phyloP scores from a whole-genome alignment of 805 yeast genomes.

The Saccharomycopsis microspora region DNA sequence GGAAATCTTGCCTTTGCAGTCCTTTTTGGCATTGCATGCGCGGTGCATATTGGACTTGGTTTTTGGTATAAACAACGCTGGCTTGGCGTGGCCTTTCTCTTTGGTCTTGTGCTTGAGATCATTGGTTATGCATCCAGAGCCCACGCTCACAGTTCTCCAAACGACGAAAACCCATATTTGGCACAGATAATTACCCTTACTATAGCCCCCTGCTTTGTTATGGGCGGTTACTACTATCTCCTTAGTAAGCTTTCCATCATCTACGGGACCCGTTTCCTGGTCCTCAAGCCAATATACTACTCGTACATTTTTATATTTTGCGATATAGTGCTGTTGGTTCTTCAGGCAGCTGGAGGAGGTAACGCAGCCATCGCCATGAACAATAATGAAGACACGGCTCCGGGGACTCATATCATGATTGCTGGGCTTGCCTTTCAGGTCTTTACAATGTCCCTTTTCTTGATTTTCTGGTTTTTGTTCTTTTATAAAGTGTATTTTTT shows the following conservation, averaged over 20 bases:
- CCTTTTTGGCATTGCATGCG: constrained; percentile 38
- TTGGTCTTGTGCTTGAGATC: constrained; percentile 49
- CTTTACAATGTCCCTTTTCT: constrained; percentile 50
- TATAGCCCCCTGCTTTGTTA: constrained; percentile 71
- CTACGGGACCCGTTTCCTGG: constrained; percentile 44
- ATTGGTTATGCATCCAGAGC: constrained; percentile 59
- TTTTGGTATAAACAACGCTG: constrained; percentile 46
- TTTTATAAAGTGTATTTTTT: constrained; percentile 26
- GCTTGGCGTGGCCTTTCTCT: constrained; percentile 46
- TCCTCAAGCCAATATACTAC: constrained; percentile 29
- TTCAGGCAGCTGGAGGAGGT: constrained; percentile 77
- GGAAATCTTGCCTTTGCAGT: constrained; percentile 50
- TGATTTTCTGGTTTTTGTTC: constrained; percentile 38
- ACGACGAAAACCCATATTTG: constrained; percentile 32
- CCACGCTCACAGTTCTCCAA: constrained; percentile 28
- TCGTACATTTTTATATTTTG: constrained; percentile 53
- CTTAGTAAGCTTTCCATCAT: constrained; percentile 57
- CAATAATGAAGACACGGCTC: neutral
- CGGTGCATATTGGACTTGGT: constrained; percentile 31
- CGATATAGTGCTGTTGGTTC: constrained; percentile 50
- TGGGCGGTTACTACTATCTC: constrained; percentile 73
- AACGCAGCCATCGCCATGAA: constrained; percentile 34
- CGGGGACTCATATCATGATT: constrained; percentile 61
- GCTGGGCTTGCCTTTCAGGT: constrained; percentile 77
- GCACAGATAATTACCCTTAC: constrained; percentile 62